Percentiles rank a stretch among this genome's conserved stretches.
These are phyloP conservation scores for Oxyria digyna DNA, from an alignment of 148 eudicot genomes.

Conservation along the genomic window DNA sequence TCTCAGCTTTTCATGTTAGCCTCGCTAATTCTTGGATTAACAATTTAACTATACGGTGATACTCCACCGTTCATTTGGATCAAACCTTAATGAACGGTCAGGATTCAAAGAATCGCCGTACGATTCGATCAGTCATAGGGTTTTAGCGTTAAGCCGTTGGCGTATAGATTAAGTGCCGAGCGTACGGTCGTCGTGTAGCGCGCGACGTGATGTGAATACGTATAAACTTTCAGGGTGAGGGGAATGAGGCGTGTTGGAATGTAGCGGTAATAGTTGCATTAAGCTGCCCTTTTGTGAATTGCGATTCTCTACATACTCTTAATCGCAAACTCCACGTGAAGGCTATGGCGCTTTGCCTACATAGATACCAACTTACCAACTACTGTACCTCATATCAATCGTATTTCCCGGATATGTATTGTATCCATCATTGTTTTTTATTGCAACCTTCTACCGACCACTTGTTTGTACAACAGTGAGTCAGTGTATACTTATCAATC, in stretches of 20 bases:
- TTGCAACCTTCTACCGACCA: no score
- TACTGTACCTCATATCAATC: no score
- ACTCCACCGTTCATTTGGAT: not conserved
- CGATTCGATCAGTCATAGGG: not conserved
- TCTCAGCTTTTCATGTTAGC: not conserved
- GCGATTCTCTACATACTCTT: not conserved
- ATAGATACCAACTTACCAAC: not conserved
- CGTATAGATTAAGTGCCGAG: not conserved
- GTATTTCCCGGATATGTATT: no score
- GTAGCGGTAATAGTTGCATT: not conserved
- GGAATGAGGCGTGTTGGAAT: not conserved
- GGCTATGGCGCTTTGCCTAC: not conserved
- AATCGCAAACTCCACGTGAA: conserved; percentile 4
- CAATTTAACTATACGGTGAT: not conserved
- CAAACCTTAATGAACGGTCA: not conserved
- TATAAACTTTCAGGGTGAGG: not conserved
- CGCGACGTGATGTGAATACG: not conserved
- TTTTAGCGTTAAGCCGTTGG: not conserved
- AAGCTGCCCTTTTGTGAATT: not conserved
- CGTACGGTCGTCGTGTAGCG: not conserved
- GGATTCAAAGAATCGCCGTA: not conserved
- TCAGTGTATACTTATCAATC: no score
- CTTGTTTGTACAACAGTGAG: no score
- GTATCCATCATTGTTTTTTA: no score
- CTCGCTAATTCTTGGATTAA: not conserved